A percentile compares a stretch with the other conserved stretches of the same genome.
phyloP scores from a whole-genome alignment of 768 basidiomycete species.

The Clitopilus passeckerianus region DNA sequence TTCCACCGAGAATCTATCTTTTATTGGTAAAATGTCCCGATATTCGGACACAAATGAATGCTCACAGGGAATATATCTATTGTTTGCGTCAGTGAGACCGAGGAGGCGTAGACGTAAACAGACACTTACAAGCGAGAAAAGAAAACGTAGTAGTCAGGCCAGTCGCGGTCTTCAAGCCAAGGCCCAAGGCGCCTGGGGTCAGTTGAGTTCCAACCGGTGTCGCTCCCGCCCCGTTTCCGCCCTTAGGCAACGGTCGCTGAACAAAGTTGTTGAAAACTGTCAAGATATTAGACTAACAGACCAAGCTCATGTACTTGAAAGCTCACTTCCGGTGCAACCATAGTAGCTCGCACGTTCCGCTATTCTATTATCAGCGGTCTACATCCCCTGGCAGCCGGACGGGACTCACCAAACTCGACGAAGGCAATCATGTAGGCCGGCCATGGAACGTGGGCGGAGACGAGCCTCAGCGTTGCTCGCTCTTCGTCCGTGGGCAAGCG shows the following conservation, averaged over 20 bases:
- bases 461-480: too few species aligned
- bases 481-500: too few species aligned
- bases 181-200: constrained; percentile 19
- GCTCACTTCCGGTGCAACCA: constrained; percentile 11
- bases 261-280: constrained; percentile 22
- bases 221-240: constrained; percentile 23
- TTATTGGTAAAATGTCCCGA: constrained; percentile 2
- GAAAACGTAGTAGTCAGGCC: constrained; percentile 20
- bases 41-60: too few species aligned
- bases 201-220: constrained; percentile 17
- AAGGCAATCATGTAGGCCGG: too few species aligned
- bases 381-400: too few species aligned
- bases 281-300: not conserved
- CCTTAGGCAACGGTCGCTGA: constrained; percentile 18
- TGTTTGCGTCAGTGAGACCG: too few species aligned
- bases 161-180: constrained; percentile 19
- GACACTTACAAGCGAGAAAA: constrained; percentile 16
- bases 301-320: not conserved
- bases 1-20: constrained; percentile 26
- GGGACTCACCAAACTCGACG: too few species aligned
- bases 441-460: too few species aligned
- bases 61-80: too few species aligned
- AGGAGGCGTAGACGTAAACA: not conserved
- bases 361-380: not conserved
- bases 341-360: constrained; percentile 14